Conservation (phyloP, 176 grass and related monocot genomes). For the Avena sativa region DNA sequence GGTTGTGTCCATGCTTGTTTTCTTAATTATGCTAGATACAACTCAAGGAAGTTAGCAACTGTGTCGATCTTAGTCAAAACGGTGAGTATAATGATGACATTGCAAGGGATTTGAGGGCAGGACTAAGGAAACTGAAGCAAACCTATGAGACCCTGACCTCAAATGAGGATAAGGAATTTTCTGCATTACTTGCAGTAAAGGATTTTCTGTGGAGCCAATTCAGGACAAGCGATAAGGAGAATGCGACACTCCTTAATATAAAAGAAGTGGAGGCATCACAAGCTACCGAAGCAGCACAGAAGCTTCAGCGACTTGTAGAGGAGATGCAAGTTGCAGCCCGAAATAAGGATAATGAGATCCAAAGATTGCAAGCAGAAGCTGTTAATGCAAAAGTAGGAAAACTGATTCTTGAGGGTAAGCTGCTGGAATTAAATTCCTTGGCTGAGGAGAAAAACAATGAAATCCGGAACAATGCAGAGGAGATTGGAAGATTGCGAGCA, state of each 20-base stretch:
- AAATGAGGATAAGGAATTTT: neutral
- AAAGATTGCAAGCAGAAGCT: neutral
- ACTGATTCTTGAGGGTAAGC: neutral
- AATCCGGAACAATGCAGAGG: neutral
- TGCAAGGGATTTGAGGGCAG: neutral
- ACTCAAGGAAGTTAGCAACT: neutral
- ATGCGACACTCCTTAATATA: neutral
- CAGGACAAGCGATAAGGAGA: neutral
- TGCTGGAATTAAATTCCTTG: neutral
- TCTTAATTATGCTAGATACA: conserved; percentile 42
- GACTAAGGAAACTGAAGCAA: neutral
- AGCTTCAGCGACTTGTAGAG: neutral
- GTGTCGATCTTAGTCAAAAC: neutral
- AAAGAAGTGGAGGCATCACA: neutral
- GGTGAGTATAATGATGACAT: neutral
- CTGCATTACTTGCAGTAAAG: neutral
- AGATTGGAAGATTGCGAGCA: neutral
- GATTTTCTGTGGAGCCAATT: neutral
- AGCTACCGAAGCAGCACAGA: neutral
- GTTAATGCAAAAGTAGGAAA: neutral
- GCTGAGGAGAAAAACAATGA: neutral
- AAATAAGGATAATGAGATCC: neutral
- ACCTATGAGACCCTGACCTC: neutral
- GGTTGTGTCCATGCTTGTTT: neutral
- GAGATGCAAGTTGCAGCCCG: too few species aligned